phyloP scores from a whole-genome alignment of 352 stramenopile genomes.

The Phytophthora crassamura region DNA sequence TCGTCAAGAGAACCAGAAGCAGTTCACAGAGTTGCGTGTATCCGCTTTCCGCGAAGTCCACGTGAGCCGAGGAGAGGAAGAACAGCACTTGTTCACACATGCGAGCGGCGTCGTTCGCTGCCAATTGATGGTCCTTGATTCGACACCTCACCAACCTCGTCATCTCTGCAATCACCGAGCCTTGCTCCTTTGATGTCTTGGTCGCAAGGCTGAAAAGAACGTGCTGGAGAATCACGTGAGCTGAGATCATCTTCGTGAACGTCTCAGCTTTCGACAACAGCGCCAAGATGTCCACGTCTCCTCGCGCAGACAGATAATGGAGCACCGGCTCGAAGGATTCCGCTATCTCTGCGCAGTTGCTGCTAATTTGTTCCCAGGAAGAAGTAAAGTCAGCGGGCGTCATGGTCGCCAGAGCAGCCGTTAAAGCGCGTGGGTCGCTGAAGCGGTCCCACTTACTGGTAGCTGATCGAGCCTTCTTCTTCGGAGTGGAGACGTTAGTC shows the following conservation, averaged over 20 bases:
- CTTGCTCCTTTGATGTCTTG: slow-evolving; percentile 27
- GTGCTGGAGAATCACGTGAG: slow-evolving; percentile 37
- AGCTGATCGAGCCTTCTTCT: slow-evolving; percentile 28
- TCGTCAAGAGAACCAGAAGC: slow-evolving; percentile 42
- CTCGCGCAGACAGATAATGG: slow-evolving; percentile 59
- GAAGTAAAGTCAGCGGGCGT: slow-evolving; percentile 33
- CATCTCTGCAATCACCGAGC: slow-evolving; percentile 21
- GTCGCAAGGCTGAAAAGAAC: slow-evolving; percentile 29
- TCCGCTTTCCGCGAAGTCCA: neutral
- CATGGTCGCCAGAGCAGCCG: slow-evolving; percentile 32
- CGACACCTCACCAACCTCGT: slow-evolving; percentile 22
- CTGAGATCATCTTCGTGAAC: slow-evolving; percentile 31
- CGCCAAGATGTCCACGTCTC: slow-evolving; percentile 51
- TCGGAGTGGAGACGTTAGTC: neutral
- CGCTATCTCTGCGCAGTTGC: slow-evolving; percentile 36
- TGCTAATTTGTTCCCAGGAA: slow-evolving; percentile 46
- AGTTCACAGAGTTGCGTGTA: slow-evolving; percentile 41
- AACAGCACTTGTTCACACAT: slow-evolving; percentile 66
- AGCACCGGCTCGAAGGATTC: slow-evolving; percentile 48
- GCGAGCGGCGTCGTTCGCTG: slow-evolving; percentile 30
- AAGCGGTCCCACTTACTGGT: slow-evolving; percentile 36
- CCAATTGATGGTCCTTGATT: slow-evolving; percentile 12
- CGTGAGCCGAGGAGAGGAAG: slow-evolving; percentile 32
- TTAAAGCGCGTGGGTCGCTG: slow-evolving; percentile 29
- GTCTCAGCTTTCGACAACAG: slow-evolving; percentile 21